Evolutionary conservation across 148 eudicot genomes (phyloP), one percentile per base, ranked within the genome.

Genomic region (Fallopia convolvulus): DNA sequence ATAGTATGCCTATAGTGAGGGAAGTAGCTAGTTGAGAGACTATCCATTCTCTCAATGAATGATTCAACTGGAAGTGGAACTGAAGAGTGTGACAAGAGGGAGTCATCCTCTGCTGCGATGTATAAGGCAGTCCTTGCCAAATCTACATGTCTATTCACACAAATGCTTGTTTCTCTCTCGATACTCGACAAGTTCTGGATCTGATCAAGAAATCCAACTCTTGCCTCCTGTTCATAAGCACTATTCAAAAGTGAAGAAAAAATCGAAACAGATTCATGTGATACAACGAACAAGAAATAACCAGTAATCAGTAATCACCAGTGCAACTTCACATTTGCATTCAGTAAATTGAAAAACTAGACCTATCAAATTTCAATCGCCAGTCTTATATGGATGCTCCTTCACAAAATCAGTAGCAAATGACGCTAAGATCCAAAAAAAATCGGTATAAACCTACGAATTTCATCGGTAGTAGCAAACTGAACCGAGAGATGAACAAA

Each of bases 21-120:
- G 84, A 91, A 86, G 78, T 87, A 93, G 41, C 84, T 83, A 79
- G 88, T 89, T 20, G 92, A 87, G 80, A 91, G 93, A 78, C 79
- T 81, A 80, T 86, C 90, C 80, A 93, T 77, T 76, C 98, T 88
- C 80, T 83, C 91, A 79, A 91, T 60, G 76, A 93, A 93, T 52
- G 88, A 93, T 81, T 93, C 98, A 40, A 93, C 91, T 3, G 98
- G 98, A 79, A 93, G 96, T 76, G 96, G 93, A 74, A 92, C 97
- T 21, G 97, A 92, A 33, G 97, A 93, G 79, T 93, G 98, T 5
- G 98, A 89, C 79, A 93, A 81, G 78, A 93, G 96, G 80, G 96
- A 89, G 74, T 93, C 98, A 85, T 93, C 98, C 79, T 91, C 98
- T 58, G 98, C 96, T 52, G 98, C 98, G 75, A 93, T 83, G 72